A percentile compares a stretch with the other conserved stretches of the same genome.
Evolutionary conservation across 768 basidiomycete species (phyloP).

Genomic region (Galerina marginata): DNA sequence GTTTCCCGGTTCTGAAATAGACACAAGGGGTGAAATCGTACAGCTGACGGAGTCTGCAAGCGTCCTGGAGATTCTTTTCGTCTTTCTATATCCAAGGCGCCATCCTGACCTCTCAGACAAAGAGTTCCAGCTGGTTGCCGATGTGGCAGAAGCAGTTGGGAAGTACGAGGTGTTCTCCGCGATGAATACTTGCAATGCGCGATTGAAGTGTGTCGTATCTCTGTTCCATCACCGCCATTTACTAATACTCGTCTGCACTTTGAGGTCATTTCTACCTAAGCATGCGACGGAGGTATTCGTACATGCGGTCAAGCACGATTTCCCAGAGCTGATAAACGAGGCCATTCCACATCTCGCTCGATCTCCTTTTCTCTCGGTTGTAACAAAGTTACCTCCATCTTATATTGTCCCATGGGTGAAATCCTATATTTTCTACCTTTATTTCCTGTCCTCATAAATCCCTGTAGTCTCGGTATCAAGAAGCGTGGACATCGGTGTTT

Average conservation of each 20-base stretch:
- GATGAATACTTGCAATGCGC: constrained; percentile 10
- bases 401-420: constrained; percentile 3
- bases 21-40: constrained; percentile 4
- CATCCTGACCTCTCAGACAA: background rate
- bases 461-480: constrained; percentile 2
- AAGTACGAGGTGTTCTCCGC: constrained; percentile 19
- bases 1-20: constrained; percentile 10
- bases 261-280: constrained; percentile 2
- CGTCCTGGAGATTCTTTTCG: constrained; percentile 8
- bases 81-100: constrained; percentile 9
- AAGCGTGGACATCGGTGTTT: constrained; percentile 11
- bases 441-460: background rate
- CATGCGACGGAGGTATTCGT: constrained; percentile 11
- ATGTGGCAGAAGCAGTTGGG: constrained; percentile 12
- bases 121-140: background rate
- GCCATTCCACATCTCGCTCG: background rate
- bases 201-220: constrained; percentile 1
- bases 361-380: background rate
- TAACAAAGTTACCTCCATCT: background rate
- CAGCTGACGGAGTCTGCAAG: constrained; percentile 2
- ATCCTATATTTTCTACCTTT: background rate
- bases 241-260: background rate
- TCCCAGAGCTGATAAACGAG: constrained; percentile 14
- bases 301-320: constrained; percentile 20
- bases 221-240: background rate